Evolutionary conservation across 2,329 filamentous ascomycete species (phyloP).

Genomic region (Canariomyces notabilis): DNA sequence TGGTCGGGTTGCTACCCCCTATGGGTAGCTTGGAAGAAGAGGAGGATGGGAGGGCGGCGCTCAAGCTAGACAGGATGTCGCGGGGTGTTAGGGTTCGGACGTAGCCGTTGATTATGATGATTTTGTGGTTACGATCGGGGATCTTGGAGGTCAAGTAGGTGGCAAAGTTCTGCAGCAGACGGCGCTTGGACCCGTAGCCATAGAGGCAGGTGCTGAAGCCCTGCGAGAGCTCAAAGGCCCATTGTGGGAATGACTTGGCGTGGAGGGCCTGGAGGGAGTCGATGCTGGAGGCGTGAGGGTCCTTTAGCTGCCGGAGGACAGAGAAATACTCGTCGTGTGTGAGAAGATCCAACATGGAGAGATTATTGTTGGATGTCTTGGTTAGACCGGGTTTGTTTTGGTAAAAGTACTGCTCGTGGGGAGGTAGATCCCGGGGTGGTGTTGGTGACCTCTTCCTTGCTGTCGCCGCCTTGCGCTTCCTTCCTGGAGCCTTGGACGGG

Average conservation of each 20-base stretch:
- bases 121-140: conserved; percentile 45
- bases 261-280: conserved; percentile 71
- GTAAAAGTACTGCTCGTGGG: conserved; percentile 89
- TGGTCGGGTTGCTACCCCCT: conserved; percentile 57
- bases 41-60: conserved; percentile 52
- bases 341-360: conserved; percentile 69
- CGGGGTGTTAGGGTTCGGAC: conserved; percentile 59
- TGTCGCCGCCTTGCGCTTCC: conserved; percentile 17
- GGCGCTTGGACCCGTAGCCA: conserved; percentile 85
- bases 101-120: conserved; percentile 87
- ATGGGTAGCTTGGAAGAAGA: conserved; percentile 30
- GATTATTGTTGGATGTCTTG: conserved; percentile 82
- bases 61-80: conserved; percentile 66
- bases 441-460: conserved; percentile 64
- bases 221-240: conserved; percentile 83
- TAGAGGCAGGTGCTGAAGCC: conserved; percentile 88
- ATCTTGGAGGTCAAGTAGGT: conserved; percentile 53
- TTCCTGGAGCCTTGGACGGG: conserved; percentile 23
- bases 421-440: conserved; percentile 73
- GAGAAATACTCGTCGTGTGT: conserved; percentile 91
- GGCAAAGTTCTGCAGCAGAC: conserved; percentile 70
- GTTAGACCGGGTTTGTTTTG: conserved; percentile 77
- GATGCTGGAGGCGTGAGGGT: conserved; percentile 67
- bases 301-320: conserved; percentile 56
- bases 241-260: conserved; percentile 78